phyloP scores from a whole-genome alignment of 345 rosid species.

The Durio zibethinus region DNA sequence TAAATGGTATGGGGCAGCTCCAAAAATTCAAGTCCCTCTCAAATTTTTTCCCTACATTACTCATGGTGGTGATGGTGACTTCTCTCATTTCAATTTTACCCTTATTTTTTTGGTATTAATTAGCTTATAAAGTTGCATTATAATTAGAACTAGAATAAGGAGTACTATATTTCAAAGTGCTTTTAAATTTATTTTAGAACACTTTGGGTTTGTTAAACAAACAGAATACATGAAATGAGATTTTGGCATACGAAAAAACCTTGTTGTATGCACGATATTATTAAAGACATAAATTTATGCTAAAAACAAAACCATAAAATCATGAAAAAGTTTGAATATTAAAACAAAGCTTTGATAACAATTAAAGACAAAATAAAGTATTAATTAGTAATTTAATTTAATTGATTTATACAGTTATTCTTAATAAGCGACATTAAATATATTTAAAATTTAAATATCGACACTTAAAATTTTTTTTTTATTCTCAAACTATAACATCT shows the following conservation, averaged over 20 bases:
- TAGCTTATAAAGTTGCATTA: neutral
- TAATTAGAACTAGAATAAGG: neutral
- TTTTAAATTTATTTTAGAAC: neutral
- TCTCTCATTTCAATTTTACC: neutral
- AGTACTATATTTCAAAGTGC: neutral
- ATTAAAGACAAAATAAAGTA: no score
- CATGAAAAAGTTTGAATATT: neutral
- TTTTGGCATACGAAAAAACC: conserved; percentile 4
- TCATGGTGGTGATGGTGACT: conserved; percentile 9
- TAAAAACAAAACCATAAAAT: neutral
- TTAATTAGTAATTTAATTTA: no score
- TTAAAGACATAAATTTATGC: neutral
- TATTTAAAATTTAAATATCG: no score
- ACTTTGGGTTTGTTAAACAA: neutral
- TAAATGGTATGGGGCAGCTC: conserved; percentile 15
- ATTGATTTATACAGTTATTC: no score
- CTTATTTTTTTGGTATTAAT: conserved; percentile 9
- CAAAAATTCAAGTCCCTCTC: conserved; percentile 10
- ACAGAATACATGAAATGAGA: neutral
- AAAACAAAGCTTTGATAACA: neutral
- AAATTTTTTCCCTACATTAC: conserved; percentile 1
- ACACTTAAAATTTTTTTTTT: no score
- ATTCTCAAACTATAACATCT: no score
- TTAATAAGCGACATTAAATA: no score
- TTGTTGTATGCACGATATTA: neutral